These are phyloP conservation scores for Aaosphaeria arxii DNA, from an alignment of 2,329 filamentous ascomycete genomes.

Conservation along the genomic window DNA sequence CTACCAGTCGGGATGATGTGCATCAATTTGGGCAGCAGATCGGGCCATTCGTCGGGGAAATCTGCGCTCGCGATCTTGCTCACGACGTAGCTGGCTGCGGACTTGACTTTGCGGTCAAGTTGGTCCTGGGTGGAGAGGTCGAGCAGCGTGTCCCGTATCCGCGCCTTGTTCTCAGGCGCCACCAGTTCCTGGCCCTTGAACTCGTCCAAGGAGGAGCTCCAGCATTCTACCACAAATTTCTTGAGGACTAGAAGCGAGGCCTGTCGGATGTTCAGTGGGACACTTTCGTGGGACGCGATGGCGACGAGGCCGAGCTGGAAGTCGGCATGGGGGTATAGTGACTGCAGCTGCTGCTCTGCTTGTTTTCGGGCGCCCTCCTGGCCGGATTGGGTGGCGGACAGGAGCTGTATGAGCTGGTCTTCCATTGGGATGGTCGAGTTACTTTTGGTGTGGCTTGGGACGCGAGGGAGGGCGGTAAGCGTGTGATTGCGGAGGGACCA, in stretches of 20 bases:
- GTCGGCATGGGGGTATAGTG: constrained; percentile 63
- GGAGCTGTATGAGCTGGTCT: constrained; percentile 84
- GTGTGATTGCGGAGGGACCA: constrained; percentile 1
- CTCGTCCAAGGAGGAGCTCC: constrained; percentile 74
- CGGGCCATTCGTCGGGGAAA: constrained; percentile 94
- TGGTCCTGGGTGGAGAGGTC: constrained; percentile 73
- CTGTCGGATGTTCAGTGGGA: constrained; percentile 76
- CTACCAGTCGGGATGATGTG: constrained; percentile 71
- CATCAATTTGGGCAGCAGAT: constrained; percentile 76
- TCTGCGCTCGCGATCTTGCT: constrained; percentile 93
- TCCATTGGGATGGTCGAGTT: constrained; percentile 59
- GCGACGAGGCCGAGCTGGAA: constrained; percentile 79
- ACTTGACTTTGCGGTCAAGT: constrained; percentile 80
- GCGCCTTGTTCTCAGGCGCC: constrained; percentile 68
- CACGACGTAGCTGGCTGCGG: constrained; percentile 81
- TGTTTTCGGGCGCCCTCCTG: constrained; percentile 75
- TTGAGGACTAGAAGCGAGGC: constrained; percentile 77
- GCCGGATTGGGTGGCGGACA: constrained; percentile 79
- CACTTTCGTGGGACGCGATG: constrained; percentile 72
- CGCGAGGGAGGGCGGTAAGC: constrained; percentile 32
- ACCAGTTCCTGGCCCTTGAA: constrained; percentile 67
- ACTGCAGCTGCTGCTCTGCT: constrained; percentile 79
- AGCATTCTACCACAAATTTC: constrained; percentile 79
- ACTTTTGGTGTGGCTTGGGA: constrained; percentile 1
- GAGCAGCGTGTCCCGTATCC: constrained; percentile 71